Conservation (phyloP, 495 filamentous ascomycete species). For the Aspergillus campestris region DNA sequence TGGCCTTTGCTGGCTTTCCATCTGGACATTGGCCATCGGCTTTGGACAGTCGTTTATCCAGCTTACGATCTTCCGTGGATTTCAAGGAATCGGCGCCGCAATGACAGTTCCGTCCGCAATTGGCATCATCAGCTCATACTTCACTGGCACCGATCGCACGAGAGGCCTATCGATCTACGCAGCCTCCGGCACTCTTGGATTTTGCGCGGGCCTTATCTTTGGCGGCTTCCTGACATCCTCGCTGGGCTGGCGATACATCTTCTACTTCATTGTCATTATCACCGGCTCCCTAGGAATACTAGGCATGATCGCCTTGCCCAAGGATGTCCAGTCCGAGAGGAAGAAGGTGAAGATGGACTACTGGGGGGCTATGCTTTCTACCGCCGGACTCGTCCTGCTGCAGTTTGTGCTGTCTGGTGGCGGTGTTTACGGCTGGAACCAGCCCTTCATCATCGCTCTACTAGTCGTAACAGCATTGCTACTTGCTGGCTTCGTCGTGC, state of each 20-base stretch:
- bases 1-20: slow-evolving; percentile 25
- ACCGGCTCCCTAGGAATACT: slow-evolving; percentile 20
- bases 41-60: slow-evolving; percentile 29
- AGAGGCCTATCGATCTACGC: slow-evolving; percentile 29
- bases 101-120: slow-evolving; percentile 31
- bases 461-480: slow-evolving; percentile 32
- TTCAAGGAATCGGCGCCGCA: slow-evolving; percentile 30
- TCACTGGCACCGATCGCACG: slow-evolving; percentile 26
- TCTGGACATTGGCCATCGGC: slow-evolving; percentile 30
- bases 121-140: slow-evolving; percentile 33
- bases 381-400: slow-evolving; percentile 26
- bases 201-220: slow-evolving; percentile 29
- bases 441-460: slow-evolving; percentile 37
- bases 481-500: slow-evolving; percentile 29
- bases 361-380: slow-evolving; percentile 24
- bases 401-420: slow-evolving; percentile 32
- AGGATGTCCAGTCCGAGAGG: slow-evolving; percentile 11
- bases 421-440: slow-evolving; percentile 36
- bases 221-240: slow-evolving; percentile 31
- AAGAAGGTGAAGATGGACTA: slow-evolving; percentile 25
- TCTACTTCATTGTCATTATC: slow-evolving; percentile 27
- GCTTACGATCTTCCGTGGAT: slow-evolving; percentile 27
- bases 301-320: slow-evolving; percentile 26
- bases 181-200: slow-evolving; percentile 28
- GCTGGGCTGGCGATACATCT: slow-evolving; percentile 31